Conservation (phyloP, 495 filamentous ascomycete species). For the Penicillium paradoxum region DNA sequence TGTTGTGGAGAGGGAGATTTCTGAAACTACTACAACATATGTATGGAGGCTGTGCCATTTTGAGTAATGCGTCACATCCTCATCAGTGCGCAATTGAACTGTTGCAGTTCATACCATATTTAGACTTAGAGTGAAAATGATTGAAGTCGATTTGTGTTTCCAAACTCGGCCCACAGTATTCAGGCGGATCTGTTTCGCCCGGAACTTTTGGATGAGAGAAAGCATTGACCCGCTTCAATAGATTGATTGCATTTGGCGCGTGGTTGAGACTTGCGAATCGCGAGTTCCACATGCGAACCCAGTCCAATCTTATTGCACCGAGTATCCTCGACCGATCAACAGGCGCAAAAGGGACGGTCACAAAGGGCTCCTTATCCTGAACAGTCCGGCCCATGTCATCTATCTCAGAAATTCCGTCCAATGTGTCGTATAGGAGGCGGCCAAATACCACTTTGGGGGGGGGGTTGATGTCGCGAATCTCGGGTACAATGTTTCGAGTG, state of each 20-base stretch:
- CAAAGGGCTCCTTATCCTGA: too few relatives aligned
- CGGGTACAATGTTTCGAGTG: neutral
- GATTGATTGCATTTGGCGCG: slow-evolving; percentile 16
- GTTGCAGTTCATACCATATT: neutral
- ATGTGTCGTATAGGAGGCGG: neutral
- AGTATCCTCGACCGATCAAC: slow-evolving; percentile 11
- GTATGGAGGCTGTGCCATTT: neutral
- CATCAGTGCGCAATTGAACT: neutral
- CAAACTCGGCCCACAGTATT: neutral
- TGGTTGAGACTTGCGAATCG: slow-evolving; percentile 22
- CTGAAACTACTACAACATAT: neutral
- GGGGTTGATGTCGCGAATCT: neutral
- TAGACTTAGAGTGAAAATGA: neutral
- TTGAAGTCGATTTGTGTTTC: neutral
- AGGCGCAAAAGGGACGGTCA: neutral
- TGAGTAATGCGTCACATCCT: neutral
- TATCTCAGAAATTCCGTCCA: neutral
- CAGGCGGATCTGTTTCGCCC: neutral
- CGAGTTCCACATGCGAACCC: slow-evolving; percentile 15
- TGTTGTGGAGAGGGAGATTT: slow-evolving; percentile 10
- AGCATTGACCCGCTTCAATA: slow-evolving; percentile 3
- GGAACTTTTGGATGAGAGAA: neutral
- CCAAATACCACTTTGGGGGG: neutral
- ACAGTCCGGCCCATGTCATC: neutral
- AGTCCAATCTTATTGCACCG: slow-evolving; percentile 2